Conservation (phyloP, 106 monocot species). For the Alisma plantagoaquatica region DNA sequence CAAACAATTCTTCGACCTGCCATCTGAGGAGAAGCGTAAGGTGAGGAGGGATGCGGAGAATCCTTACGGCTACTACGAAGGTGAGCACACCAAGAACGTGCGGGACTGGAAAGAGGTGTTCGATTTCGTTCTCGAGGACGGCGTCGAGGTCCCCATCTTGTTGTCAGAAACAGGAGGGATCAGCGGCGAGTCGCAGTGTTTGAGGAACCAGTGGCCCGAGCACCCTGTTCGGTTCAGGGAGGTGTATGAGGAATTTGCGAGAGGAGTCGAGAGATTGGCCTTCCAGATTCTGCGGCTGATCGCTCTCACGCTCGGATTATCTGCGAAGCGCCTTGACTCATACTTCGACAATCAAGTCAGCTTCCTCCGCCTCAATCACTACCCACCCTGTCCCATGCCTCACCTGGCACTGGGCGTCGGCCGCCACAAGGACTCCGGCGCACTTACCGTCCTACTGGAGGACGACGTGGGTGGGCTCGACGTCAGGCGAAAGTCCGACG, state of each 20-base stretch:
- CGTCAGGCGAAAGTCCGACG: conserved; percentile 42
- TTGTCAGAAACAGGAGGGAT: too few relatives aligned
- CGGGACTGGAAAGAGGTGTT: conserved; percentile 39
- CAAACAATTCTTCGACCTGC: conserved; percentile 39
- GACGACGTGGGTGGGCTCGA: conserved; percentile 58
- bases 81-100: conserved; percentile 35
- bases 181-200: background rate
- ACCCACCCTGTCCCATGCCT: conserved; percentile 58
- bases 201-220: conserved; percentile 43
- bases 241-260: conserved; percentile 25
- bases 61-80: conserved; percentile 24
- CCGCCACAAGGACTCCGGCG: conserved; percentile 62
- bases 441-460: conserved; percentile 46
- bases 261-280: conserved; percentile 30
- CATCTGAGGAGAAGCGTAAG: conserved; percentile 37
- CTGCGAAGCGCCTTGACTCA: conserved; percentile 24
- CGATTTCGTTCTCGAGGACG: conserved; percentile 7
- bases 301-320: conserved; percentile 28
- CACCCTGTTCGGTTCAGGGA: conserved; percentile 21
- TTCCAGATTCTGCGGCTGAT: conserved; percentile 52
- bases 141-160: conserved; percentile 20
- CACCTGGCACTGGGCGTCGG: conserved; percentile 67
- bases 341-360: conserved; percentile 42
- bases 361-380: conserved; percentile 57
- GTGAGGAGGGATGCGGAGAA: conserved; percentile 36